Evolutionary conservation across 257 asterid species (phyloP), one percentile per base, ranked within the genome.

Genomic region (Petrea volubilis): DNA sequence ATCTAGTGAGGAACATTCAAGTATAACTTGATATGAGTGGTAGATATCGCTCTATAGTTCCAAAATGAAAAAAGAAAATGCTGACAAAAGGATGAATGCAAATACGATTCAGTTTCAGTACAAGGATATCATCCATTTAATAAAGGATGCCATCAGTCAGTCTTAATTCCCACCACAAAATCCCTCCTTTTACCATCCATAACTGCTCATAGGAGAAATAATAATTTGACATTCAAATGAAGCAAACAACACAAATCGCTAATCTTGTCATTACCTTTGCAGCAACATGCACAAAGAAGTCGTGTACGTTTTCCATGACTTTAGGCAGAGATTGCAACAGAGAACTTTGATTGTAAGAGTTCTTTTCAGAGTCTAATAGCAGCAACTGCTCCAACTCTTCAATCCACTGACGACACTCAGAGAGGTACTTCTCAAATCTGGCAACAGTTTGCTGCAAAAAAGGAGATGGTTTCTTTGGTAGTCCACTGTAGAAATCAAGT

Each of bases 371-470:
- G 79, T 84, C 91, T 57, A 87, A 79, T 20, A 84, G 80, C 67
- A 91, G 77, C 85, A 95, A 72, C 80, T 92, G 99, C 86, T 95
- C 99, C 78, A 92, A 78, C 82, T 90, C 97, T 82, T 90, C 98
- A 70, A 92, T 77, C 97, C 97, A 90, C 81, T 92, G 98, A 44
- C 82, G 90, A 77, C 97, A 95, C 75, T 90, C 96, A 6, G 80
- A 77, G 57, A 92, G 85, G 81, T 90, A 82, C 81, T 84, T 92
- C 93, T 95, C 98, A 82, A 95, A 95, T 84, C 99, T 83, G 61
- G 87, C 83, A 77, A 95, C 81, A 47, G 99, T 92, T 79, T 95
- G 95, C 70, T 79, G 93, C 81, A 95, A 64, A 83, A 88, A 95
- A 14, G 94, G 97, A 12, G 99, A 92, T 31, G 98, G 99, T 74